Base-by-base conservation (phyloP, 345 rosid genomes). In the Capsella bursapastoris region DNA sequence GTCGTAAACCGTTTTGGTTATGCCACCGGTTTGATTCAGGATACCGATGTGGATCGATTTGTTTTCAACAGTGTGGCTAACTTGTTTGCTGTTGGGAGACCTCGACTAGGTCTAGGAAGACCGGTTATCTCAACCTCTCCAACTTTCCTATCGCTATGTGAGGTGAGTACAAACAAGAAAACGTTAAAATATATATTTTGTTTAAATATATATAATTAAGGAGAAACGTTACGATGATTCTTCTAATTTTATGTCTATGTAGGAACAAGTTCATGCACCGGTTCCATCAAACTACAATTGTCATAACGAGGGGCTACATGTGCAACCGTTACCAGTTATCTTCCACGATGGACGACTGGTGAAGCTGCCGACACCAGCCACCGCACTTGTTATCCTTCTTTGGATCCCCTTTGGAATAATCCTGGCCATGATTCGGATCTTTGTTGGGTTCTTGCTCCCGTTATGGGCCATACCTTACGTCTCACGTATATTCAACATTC, bases 261-360 rank as follows among this genome's bases (percentile, higher is more conserved):
- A 93, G 97, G 87, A 88, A 43, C 82, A 89, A 82, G 58, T 76
- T 77, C 82, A 75, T 27, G 81, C 94, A 76, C 90, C 96, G 4
- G 8, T 80, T 31, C 52, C 70, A 57, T 18, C 55, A 15, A 57
- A 70, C 32, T 75, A 70, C 52, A 69, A 49, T 29, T 51, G 71
- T 1, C 79, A 35, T 14, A 76, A 44, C 51, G 56, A 70, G 49
- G 59, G 57, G 56, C 63, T 77, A 45, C 80, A 75, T 34, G 73
- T 78, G 40, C 94, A 82, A 45, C 97, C 94, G 2, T 53, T 70
- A 44, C 97, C 97, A 6, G 97, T 94, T 34, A 87, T 94, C 68
- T 94, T 94, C 79, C 98, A 94, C 60, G 97, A 91, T 40, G 97
- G 98, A 58, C 90, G 98, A 70, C 88, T 94, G 0, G 92, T 90